Base-by-base conservation (phyloP, 805 yeast genomes). In the Teunomyces barrocoloradensis region DNA sequence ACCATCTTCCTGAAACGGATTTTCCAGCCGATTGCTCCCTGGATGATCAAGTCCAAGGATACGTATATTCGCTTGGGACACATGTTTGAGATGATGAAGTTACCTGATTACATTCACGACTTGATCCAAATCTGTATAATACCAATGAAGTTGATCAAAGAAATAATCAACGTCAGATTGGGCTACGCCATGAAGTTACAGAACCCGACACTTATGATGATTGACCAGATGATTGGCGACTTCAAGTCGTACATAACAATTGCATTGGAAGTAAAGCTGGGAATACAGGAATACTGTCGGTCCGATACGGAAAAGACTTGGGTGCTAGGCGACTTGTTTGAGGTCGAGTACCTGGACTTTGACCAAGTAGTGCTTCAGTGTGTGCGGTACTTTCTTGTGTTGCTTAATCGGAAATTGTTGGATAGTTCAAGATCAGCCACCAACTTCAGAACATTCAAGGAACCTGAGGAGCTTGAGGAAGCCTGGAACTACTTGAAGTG, bases 181-280 rank as follows among this genome's bases (percentile, higher is more conserved):
- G 71, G 77, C 1, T 90, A 88, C 61, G 96, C 97, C 2, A 75
- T 79, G 62, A 86, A 85, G 58, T 68, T 92, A 42, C 81, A 78
- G 44, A 87, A 85, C 57, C 96, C 97, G 1, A 90, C 97, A 0
- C 81, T 91, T 82, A 87, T 89, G 90, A 88, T 89, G 84, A 88
- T 94, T 55, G 99, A 94, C 65, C 97, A 92, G 66, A 85, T 89
- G 78, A 79, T 92, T 51, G 90, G 82, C 40, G 96, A 89, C 62
- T 86, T 92, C 61, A 84, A 84, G 54, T 77, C 84, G 2, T 89
- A 89, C 61, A 79, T 92, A 47, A 77, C 80, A 42, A 71, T 90
- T 29, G 91, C 96, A 0, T 74, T 89, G 13, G 86, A 82, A 53
- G 80, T 90, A 43, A 84, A 89, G 60, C 80, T 79, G 48, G 81